Evolutionary conservation across 2,329 filamentous ascomycete species (phyloP), one percentile per base, ranked within the genome.

Genomic region (Calonectria honghensis): DNA sequence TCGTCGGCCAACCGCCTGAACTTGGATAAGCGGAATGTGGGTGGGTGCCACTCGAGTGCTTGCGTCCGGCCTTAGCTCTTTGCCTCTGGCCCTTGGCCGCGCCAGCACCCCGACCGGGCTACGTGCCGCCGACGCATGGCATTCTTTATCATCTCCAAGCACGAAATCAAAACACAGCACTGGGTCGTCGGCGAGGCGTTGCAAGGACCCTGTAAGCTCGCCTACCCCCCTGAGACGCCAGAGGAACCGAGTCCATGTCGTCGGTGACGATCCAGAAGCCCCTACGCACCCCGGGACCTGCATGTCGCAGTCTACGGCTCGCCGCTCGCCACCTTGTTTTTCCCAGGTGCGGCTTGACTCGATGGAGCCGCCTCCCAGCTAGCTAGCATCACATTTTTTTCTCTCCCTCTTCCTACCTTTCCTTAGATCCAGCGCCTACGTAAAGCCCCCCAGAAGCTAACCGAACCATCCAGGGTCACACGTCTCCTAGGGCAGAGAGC

Each of bases 161-260:
- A 27, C 16, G 14, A 27, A 63, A 63, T 63, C 39, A 63, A 48
- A 57, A 57, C 52, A 57, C 7, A n/a, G 29, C 52, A 31, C 57
- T 24, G 57, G 29, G 13, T 20, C 20, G n/a, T 27, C 18, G 27
- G 59, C 37, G 67, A 66, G 61, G 72, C 72, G 72, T 64, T 65
- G 37, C 63, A 51, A 63, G 66, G 69, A 29, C 48, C 41, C 51
- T 29, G 48, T 9, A 51, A 67, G 45, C 54, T 66, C 63, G 68
- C 74, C 65, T 67, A 20, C n/a, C 68, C 75, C 75, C 74, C 66
- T 76, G 79, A 80, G 73, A 76, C 76, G 73, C 68, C 72, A 70
- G 54, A 73, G 79, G 76, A 77, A 74, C 79, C 79, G 72, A 52
- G 71, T 80, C 79, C 79, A 79, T 72, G 77, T 79, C 74, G 76